Conservation (phyloP, 176 grass and related monocot genomes). For the Bonia amplexicaulis region DNA sequence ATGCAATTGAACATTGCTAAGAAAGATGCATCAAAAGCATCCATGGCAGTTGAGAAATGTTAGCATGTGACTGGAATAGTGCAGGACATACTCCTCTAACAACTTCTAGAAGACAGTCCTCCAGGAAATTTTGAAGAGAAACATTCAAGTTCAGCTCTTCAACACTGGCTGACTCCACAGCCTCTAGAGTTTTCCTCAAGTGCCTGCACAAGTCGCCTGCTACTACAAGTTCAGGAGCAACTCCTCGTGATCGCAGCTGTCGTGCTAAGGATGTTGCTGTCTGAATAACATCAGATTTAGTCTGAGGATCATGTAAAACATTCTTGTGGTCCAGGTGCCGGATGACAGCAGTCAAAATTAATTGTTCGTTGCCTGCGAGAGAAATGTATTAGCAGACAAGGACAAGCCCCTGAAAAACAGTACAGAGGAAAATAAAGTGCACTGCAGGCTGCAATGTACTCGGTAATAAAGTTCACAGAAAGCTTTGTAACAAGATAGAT, state of each 20-base stretch:
- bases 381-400: constrained; percentile 13
- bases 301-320: constrained; percentile 49
- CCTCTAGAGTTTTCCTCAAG: constrained; percentile 91
- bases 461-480: not conserved
- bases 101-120: constrained; percentile 93
- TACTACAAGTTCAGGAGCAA: constrained; percentile 62
- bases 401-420: not conserved
- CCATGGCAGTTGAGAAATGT: not conserved
- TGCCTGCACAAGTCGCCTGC: constrained; percentile 87
- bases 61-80: constrained; percentile 17
- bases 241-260: constrained; percentile 60
- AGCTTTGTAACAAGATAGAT: constrained; percentile 11
- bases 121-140: constrained; percentile 80
- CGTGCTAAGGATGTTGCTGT: constrained; percentile 63
- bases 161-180: constrained; percentile 54
- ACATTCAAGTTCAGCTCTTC: constrained; percentile 84
- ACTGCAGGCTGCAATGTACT: not conserved
- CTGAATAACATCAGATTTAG: constrained; percentile 89
- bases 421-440: not conserved
- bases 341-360: constrained; percentile 77
- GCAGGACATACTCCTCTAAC: constrained; percentile 74
- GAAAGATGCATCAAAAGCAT: constrained; percentile 9
- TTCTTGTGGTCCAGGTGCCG: constrained; percentile 95
- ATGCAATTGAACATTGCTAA: not conserved
- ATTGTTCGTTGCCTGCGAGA: constrained; percentile 64